Conservation (phyloP, 768 basidiomycete species). For the Naematelia encephala region DNA sequence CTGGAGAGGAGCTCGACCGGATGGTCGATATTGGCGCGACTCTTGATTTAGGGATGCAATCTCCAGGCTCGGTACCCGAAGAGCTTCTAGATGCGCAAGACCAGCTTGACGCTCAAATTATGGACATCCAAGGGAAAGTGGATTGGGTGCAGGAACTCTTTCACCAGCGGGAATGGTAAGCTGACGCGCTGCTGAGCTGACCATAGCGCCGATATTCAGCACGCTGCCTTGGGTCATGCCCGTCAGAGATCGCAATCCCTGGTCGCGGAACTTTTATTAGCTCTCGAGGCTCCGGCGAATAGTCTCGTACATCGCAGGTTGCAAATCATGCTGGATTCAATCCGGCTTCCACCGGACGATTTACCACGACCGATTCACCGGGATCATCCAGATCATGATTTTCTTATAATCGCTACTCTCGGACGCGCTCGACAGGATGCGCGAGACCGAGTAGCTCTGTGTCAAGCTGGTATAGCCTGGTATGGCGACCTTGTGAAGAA, state of each 20-base stretch:
- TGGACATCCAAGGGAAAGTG: conserved; percentile 11
- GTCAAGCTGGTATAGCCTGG: not conserved
- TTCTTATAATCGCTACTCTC: not conserved
- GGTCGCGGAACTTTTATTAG: conserved; percentile 16
- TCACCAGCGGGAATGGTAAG: conserved; percentile 30
- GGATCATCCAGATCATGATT: not conserved
- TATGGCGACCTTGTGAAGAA: not conserved
- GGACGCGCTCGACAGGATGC: not conserved
- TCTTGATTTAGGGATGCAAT: conserved; percentile 28
- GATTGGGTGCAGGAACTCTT: conserved; percentile 26
- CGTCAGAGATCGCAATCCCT: conserved; percentile 10
- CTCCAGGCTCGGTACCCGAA: conserved; percentile 35
- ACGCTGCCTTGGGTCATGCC: not conserved
- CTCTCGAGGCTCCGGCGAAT: not conserved
- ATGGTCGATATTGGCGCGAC: conserved; percentile 41
- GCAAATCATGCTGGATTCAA: not conserved
- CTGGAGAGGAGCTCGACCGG: conserved; percentile 25
- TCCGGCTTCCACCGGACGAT: not conserved
- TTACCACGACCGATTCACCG: not conserved
- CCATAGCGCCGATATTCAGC: not conserved
- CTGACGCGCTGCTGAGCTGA: not conserved
- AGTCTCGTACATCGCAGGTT: not conserved
- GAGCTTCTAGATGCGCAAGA: conserved; percentile 40
- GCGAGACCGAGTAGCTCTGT: not conserved
- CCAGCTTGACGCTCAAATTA: conserved; percentile 25